These are phyloP conservation scores for Fusarium chaquense DNA, from an alignment of 2,329 filamentous ascomycete species.

Conservation along the genomic window DNA sequence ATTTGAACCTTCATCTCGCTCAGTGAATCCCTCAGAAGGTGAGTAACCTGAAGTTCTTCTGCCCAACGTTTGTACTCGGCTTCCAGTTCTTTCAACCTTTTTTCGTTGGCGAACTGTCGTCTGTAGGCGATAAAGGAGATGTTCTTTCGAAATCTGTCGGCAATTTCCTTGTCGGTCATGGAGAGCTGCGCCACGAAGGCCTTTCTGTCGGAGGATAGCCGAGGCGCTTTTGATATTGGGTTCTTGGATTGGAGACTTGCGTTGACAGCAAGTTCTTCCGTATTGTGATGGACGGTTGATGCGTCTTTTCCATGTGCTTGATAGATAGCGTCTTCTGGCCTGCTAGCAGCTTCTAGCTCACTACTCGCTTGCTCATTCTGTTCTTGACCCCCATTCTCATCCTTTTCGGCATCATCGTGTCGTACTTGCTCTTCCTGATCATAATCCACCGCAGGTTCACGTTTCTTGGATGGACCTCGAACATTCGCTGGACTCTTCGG, in stretches of 20 bases:
- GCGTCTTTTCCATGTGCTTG: not conserved
- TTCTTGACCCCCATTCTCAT: too few relatives aligned
- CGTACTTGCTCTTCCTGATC: not conserved
- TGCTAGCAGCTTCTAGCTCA: not conserved
- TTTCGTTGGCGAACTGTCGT: not conserved
- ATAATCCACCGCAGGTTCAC: not conserved
- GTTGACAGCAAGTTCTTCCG: not conserved
- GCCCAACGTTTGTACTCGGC: too few relatives aligned
- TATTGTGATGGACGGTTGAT: not conserved
- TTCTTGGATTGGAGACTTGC: fast-evolving
- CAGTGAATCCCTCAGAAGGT: too few relatives aligned
- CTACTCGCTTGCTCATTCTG: too few relatives aligned
- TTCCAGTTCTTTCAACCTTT: not conserved
- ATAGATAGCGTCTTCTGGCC: not conserved
- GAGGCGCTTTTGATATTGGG: not conserved
- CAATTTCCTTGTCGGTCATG: not conserved
- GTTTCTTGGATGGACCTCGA: too few relatives aligned
- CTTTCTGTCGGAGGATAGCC: not conserved
- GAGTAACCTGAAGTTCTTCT: too few relatives aligned
- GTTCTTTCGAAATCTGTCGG: not conserved
- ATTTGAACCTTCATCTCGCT: too few relatives aligned
- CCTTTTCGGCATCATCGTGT: too few relatives aligned
- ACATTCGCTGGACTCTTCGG: not conserved
- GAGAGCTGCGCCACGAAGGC: not conserved
- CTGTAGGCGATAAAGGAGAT: not conserved